These are phyloP conservation scores for Pisolithus albus DNA, from an alignment of 768 basidiomycete species.

Conservation along the genomic window DNA sequence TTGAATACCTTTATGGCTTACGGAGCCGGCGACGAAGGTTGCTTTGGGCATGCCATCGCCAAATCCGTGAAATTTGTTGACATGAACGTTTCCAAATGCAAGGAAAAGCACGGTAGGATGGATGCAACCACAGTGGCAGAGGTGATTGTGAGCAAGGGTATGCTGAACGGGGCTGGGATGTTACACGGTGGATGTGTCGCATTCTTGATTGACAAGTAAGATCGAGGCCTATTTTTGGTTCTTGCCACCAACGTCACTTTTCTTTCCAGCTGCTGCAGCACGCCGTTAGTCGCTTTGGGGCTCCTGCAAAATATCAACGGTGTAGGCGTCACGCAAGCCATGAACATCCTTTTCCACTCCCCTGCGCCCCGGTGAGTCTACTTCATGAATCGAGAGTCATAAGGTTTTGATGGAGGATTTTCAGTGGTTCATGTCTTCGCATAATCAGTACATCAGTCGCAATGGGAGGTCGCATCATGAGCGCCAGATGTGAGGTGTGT, in stretches of 20 bases:
- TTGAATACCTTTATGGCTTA: slow-evolving; percentile 64
- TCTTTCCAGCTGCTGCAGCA: slow-evolving; percentile 49
- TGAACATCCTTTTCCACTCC: slow-evolving; percentile 65
- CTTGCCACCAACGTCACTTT: not conserved
- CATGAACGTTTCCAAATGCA: slow-evolving; percentile 43
- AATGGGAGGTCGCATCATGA: slow-evolving; percentile 64
- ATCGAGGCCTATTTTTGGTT: not conserved
- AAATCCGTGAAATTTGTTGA: slow-evolving; percentile 55
- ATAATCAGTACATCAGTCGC: slow-evolving; percentile 61
- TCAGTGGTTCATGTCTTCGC: slow-evolving; percentile 51
- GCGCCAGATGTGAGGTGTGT: slow-evolving; percentile 62
- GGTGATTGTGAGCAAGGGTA: slow-evolving; percentile 59
- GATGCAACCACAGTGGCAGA: slow-evolving; percentile 61
- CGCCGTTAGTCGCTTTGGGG: slow-evolving; percentile 62
- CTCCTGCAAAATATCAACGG: slow-evolving; percentile 55
- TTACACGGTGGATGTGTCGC: slow-evolving; percentile 71
- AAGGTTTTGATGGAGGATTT: not conserved
- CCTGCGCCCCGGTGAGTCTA: slow-evolving; percentile 53
- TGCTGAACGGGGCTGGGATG: slow-evolving; percentile 73
- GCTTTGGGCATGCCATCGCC: slow-evolving; percentile 58
- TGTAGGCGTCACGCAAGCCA: slow-evolving; percentile 67
- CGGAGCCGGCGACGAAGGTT: slow-evolving; percentile 59
- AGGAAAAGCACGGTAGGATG: slow-evolving; percentile 43
- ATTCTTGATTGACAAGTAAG: slow-evolving; percentile 68
- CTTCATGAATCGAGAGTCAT: slow-evolving; percentile 1